Conservation (phyloP, 202 grass and related monocot species). For the Digitaria exilis region DNA sequence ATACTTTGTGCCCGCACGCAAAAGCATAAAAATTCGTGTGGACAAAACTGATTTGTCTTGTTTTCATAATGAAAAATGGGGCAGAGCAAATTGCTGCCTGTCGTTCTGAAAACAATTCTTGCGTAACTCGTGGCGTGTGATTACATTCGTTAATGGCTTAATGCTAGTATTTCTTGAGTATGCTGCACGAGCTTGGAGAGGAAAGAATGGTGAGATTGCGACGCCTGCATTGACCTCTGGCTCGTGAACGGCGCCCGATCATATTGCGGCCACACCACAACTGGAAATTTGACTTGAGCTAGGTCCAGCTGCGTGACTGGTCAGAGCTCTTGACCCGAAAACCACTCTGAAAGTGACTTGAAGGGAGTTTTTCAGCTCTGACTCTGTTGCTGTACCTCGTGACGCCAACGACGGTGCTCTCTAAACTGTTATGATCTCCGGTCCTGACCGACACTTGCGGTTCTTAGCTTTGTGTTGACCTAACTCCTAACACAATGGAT, state of each 20-base stretch:
- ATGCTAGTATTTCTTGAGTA: background rate
- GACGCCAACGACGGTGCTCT: background rate
- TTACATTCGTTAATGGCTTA: background rate
- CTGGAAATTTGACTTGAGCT: background rate
- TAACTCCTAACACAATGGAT: background rate
- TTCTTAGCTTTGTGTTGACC: background rate
- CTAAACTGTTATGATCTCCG: background rate
- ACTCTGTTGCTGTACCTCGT: conserved; percentile 25
- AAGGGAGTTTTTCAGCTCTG: background rate
- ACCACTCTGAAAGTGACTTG: background rate
- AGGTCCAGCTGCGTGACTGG: background rate
- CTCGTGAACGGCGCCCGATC: background rate
- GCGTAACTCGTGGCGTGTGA: background rate
- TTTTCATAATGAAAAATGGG: too few relatives aligned
- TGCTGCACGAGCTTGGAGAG: background rate
- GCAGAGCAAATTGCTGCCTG: too few relatives aligned
- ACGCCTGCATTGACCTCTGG: background rate
- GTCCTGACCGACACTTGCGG: background rate
- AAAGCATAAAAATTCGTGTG: background rate
- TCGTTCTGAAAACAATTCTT: too few relatives aligned
- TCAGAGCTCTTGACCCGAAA: too few relatives aligned
- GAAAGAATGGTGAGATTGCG: background rate
- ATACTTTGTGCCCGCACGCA: background rate
- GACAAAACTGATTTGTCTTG: background rate
- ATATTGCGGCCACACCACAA: background rate